Conservation (phyloP, 805 yeast genomes). For the Schwanniomyces vanrijiae region DNA sequence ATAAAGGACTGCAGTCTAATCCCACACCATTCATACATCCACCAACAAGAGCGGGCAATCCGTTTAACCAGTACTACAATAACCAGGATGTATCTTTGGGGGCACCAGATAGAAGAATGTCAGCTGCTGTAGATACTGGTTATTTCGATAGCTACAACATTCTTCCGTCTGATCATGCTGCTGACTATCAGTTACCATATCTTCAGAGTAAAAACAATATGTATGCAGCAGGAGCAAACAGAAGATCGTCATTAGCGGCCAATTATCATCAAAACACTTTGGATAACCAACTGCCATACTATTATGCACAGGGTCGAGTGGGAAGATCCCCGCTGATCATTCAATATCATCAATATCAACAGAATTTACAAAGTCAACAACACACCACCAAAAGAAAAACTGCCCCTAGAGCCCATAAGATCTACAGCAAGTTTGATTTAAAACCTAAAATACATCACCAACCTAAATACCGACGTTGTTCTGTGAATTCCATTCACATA, state of each 20-base stretch:
- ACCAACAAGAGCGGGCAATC: slow-evolving; percentile 46
- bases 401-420: slow-evolving; percentile 49
- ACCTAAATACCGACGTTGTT: slow-evolving; percentile 72
- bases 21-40: slow-evolving; percentile 36
- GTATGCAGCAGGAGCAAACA: slow-evolving; percentile 3
- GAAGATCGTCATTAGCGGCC: slow-evolving; percentile 26
- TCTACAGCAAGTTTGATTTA: slow-evolving; percentile 49
- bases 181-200: slow-evolving; percentile 9
- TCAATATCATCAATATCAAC: slow-evolving; percentile 35
- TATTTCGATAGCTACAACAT: slow-evolving; percentile 19
- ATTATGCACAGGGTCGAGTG: slow-evolving; percentile 11
- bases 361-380: slow-evolving; percentile 21
- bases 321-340: slow-evolving; percentile 31
- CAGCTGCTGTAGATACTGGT: slow-evolving; percentile 34
- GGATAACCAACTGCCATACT: slow-evolving; percentile 7
- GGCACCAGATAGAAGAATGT: slow-evolving; percentile 34
- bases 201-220: slow-evolving; percentile 6
- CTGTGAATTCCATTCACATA: slow-evolving; percentile 59
- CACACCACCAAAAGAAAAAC: slow-evolving; percentile 22
- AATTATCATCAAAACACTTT: slow-evolving; percentile 11
- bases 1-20: slow-evolving; percentile 15
- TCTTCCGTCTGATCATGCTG: slow-evolving; percentile 1
- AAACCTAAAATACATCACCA: slow-evolving; percentile 59
- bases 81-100: slow-evolving; percentile 35
- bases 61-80: slow-evolving; percentile 43